These are phyloP conservation scores for Geotrichum phurueaensis DNA, from an alignment of 1,139 yeast genomes.

Conservation along the genomic window DNA sequence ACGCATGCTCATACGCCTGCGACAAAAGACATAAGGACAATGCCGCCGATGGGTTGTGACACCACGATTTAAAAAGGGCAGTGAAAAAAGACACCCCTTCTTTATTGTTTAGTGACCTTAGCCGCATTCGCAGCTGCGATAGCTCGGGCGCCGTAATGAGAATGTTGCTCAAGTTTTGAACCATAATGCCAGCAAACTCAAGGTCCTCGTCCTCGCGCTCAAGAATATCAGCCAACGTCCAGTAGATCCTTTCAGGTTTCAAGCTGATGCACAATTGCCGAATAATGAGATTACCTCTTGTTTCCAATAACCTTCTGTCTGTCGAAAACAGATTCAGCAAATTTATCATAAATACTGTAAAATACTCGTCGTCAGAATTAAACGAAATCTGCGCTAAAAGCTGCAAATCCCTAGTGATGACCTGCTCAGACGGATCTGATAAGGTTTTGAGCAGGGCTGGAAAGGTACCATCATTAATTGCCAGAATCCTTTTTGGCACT, in stretches of 20 bases:
- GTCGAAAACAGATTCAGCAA: slow-evolving; percentile 63
- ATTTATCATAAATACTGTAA: slow-evolving; percentile 68
- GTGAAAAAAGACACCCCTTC: slow-evolving; percentile 74
- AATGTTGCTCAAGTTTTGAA: slow-evolving; percentile 82
- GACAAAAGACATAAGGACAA: slow-evolving; percentile 80
- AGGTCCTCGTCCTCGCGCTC: slow-evolving; percentile 54
- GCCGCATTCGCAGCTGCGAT: slow-evolving; percentile 57
- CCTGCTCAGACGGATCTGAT: slow-evolving; percentile 80
- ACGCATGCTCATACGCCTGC: slow-evolving; percentile 86
- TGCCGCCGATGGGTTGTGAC: slow-evolving; percentile 85
- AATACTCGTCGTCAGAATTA: slow-evolving; percentile 72
- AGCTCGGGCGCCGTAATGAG: slow-evolving; percentile 86
- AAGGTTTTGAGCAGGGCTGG: slow-evolving; percentile 74
- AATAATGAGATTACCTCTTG: slow-evolving; percentile 78
- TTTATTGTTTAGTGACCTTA: slow-evolving; percentile 48
- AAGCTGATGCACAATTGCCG: slow-evolving; percentile 78
- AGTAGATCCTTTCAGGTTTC: slow-evolving; percentile 76
- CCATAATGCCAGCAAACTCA: slow-evolving; percentile 71
- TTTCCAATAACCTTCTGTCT: slow-evolving; percentile 55
- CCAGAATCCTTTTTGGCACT: slow-evolving; percentile 56
- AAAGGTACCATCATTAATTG: slow-evolving; percentile 59
- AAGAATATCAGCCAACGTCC: slow-evolving; percentile 72
- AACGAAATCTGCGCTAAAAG: slow-evolving; percentile 72
- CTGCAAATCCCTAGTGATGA: slow-evolving; percentile 70
- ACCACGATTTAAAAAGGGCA: slow-evolving; percentile 82